These are phyloP conservation scores for Mycena capillaripes DNA, from an alignment of 768 basidiomycete genomes.

Conservation along the genomic window DNA sequence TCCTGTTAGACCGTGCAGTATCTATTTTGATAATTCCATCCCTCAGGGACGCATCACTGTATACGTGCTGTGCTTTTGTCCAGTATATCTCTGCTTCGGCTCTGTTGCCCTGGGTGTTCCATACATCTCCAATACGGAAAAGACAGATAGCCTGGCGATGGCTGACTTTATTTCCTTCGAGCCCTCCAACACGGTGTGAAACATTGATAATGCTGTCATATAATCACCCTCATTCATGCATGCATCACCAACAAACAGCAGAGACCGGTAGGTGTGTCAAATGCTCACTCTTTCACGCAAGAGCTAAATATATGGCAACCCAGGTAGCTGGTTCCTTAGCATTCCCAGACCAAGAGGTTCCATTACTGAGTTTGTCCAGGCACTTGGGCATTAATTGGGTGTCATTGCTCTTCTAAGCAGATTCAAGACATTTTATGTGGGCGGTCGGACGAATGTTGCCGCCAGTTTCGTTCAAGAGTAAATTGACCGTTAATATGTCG, in stretches of 20 bases:
- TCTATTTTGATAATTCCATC: too few relatives aligned
- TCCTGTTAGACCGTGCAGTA: too few relatives aligned
- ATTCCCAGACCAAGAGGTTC: background rate
- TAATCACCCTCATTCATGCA: background rate
- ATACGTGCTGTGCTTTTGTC: too few relatives aligned
- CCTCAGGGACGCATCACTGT: too few relatives aligned
- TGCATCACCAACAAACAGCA: background rate
- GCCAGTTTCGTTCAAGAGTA: background rate
- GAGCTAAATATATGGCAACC: background rate
- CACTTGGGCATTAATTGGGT: background rate
- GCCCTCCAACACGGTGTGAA: background rate
- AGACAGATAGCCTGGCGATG: background rate
- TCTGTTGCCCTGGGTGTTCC: too few relatives aligned
- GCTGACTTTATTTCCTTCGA: background rate
- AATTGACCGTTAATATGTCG: background rate
- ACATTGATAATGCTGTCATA: background rate
- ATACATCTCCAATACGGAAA: background rate
- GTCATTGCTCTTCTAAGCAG: background rate
- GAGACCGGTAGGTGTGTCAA: background rate
- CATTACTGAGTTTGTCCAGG: background rate
- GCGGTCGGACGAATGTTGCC: background rate
- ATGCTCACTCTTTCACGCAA: background rate
- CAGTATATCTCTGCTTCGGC: too few relatives aligned
- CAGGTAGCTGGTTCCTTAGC: background rate
- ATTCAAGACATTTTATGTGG: background rate